These are phyloP conservation scores for Xylaria grammica DNA, from an alignment of 495 filamentous ascomycete species.

Conservation along the genomic window DNA sequence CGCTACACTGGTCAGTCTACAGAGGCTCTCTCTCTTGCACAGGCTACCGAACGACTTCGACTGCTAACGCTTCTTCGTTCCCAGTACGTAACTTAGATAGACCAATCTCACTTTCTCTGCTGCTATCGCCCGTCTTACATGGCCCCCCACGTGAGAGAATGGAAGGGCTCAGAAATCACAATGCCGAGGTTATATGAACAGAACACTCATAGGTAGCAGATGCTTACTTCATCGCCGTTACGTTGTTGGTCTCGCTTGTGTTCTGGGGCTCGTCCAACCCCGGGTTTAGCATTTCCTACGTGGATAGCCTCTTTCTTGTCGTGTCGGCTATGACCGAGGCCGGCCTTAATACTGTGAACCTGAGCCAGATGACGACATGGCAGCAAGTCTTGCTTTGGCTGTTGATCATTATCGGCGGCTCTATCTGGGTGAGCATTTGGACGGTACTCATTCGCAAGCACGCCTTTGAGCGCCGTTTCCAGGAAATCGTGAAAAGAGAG, in stretches of 20 bases:
- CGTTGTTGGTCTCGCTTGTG: slow-evolving; percentile 68
- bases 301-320: slow-evolving; percentile 76
- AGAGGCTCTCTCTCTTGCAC: background rate
- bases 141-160: background rate
- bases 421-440: slow-evolving; percentile 68
- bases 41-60: background rate
- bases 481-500: slow-evolving; percentile 60
- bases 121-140: background rate
- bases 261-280: slow-evolving; percentile 73
- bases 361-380: slow-evolving; percentile 74
- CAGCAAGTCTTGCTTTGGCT: slow-evolving; percentile 79
- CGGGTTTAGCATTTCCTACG: slow-evolving; percentile 67
- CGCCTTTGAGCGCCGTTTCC: slow-evolving; percentile 72
- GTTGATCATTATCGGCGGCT: slow-evolving; percentile 73
- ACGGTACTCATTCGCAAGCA: slow-evolving; percentile 69
- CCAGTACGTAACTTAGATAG: slow-evolving; percentile 12
- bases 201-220: slow-evolving; percentile 53
- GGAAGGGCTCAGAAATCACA: background rate
- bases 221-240: slow-evolving; percentile 74
- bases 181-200: slow-evolving; percentile 7
- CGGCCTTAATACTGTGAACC: slow-evolving; percentile 70
- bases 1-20: slow-evolving; percentile 49
- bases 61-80: background rate
- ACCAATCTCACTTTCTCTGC: background rate
- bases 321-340: slow-evolving; percentile 83